Evolutionary conservation across 257 asterid genomes (phyloP), one percentile per base, ranked within the genome.

Genomic region (Solanum ossicruentum): DNA sequence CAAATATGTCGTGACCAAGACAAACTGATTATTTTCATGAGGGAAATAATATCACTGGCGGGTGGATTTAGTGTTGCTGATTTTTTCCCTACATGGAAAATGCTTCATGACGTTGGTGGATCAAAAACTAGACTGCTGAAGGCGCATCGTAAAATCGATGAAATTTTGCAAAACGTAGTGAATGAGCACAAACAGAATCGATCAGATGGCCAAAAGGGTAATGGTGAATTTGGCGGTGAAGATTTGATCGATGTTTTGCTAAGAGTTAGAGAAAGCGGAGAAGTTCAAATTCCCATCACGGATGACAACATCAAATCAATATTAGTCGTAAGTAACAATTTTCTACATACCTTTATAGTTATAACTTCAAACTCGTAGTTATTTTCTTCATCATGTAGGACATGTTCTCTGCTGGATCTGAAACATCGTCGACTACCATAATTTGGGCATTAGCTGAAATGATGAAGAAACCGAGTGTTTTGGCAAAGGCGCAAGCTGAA

Each of bases 371-470:
- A 36, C 41, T 73, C 41, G 6, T 73, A 6, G 17, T 18, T 18
- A 26, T 73, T 73, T n/a, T 72, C 6, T 21, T 47, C 5, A 13
- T 77, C 82, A 15, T 70, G 32, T 39, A 87, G 87, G 85, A 80
- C 61, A 13, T 87, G 54, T 87, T 85, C 66, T 7, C 72, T 0
- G 86, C 78, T 0, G 88, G 84, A 47, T 63, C 82, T 49, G 88
- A 73, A 13, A 87, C 86, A 20, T 82, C 89, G 32, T 54, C 88
- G 1, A 69, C 51, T 0, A 58, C 84, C 8, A 55, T 82, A 18
- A 85, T 60, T 10, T 85, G 89, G 89, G 84, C 86, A 45, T 73
- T 87, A 18, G 54, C 86, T 1, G 89, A 85, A 66, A 28, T 87
- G 77, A 83, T 85, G 81, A 85, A 58, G 51, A 87, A 87, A 49